phyloP scores from a whole-genome alignment of 2,329 filamentous ascomycete species.

The Colletotrichum sp. region DNA sequence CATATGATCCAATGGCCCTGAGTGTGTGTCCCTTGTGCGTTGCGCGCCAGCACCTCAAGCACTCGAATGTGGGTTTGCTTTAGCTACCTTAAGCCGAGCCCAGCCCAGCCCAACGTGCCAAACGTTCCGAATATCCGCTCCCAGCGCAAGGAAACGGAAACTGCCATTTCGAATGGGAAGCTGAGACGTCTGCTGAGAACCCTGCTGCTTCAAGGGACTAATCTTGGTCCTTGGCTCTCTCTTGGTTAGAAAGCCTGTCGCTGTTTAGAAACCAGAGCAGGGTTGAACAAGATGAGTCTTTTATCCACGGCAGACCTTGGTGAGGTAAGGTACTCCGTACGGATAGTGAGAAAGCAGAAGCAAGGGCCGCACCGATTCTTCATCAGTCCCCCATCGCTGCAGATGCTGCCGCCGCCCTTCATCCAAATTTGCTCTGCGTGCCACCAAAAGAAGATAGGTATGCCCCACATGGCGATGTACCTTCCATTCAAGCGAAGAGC shows the following conservation, averaged over 20 bases:
- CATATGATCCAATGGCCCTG: background rate
- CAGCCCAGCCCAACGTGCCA: slow-evolving; percentile 6
- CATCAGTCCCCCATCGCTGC: background rate
- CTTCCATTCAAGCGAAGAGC: background rate
- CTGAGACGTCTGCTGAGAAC: background rate
- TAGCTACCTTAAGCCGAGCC: slow-evolving; percentile 3
- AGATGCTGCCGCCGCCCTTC: background rate
- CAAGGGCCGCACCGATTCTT: background rate
- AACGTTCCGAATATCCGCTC: slow-evolving; percentile 12
- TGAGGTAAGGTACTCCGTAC: too few relatives aligned
- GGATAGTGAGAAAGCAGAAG: background rate
- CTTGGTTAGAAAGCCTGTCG: background rate
- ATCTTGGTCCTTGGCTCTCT: background rate
- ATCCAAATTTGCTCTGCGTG: background rate
- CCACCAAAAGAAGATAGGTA: background rate
- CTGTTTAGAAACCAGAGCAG: background rate
- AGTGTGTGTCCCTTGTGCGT: background rate
- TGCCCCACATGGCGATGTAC: background rate
- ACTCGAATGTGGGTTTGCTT: background rate
- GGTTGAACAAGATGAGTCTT: background rate
- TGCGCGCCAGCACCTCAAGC: background rate
- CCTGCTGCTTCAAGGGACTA: too few relatives aligned
- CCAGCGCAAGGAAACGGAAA: background rate
- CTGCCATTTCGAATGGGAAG: background rate
- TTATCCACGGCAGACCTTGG: background rate